Conservation (phyloP, 2,329 filamentous ascomycete species). For the Paracorniculantispora psalliotae region DNA sequence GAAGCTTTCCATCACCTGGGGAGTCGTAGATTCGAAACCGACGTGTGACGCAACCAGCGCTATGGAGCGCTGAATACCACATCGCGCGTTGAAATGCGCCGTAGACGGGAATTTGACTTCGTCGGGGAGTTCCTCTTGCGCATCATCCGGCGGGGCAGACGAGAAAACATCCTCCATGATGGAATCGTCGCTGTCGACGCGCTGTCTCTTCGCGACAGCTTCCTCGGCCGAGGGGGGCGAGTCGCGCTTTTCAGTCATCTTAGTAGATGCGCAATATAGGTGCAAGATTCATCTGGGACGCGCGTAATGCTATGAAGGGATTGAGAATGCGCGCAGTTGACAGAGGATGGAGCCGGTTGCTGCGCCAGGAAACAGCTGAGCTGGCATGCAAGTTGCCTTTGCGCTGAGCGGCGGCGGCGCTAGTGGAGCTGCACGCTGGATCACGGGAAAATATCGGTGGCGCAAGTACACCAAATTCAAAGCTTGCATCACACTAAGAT, state of each 20-base stretch:
- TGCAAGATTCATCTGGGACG: not conserved
- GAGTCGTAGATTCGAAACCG: constrained; percentile 51
- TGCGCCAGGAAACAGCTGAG: not conserved
- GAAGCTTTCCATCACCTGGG: constrained; percentile 56
- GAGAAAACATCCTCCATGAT: constrained; percentile 3
- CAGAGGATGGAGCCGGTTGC: not conserved
- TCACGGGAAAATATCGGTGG: not conserved
- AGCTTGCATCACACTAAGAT: not conserved
- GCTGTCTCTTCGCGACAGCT: constrained; percentile 1
- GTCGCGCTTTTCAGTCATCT: constrained; percentile 4
- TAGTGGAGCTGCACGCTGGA: not conserved
- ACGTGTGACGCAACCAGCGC: constrained; percentile 51
- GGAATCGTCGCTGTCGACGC: constrained; percentile 2
- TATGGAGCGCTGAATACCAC: constrained; percentile 49
- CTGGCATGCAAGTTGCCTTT: not conserved
- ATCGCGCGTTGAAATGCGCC: constrained; percentile 28
- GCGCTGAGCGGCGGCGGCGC: not conserved
- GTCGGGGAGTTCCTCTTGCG: constrained; percentile 17
- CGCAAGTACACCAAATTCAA: not conserved
- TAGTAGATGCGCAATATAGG: not conserved
- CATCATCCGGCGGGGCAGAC: not conserved
- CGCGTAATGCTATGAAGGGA: not conserved
- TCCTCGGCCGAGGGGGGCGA: not conserved
- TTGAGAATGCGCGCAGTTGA: not conserved
- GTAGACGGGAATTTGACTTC: constrained; percentile 22